phyloP scores from a whole-genome alignment of 1,139 yeast species.

The Pichia sp. region DNA sequence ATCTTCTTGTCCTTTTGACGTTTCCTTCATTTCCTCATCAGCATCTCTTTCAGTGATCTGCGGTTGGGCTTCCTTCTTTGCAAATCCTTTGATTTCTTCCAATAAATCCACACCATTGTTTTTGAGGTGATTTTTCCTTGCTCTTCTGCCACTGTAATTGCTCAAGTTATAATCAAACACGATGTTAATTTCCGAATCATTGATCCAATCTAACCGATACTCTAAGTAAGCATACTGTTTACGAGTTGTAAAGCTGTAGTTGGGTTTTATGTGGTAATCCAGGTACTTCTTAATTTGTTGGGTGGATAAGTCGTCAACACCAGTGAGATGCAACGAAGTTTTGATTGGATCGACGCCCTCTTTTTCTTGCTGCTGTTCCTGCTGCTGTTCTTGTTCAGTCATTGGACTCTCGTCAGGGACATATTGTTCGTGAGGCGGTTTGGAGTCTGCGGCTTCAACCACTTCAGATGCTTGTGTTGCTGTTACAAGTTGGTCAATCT shows the following conservation, averaged over 20 bases:
- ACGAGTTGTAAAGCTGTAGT: conserved; percentile 29
- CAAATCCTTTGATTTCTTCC: background rate
- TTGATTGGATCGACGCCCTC: conserved; percentile 34
- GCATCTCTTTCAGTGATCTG: too few relatives aligned
- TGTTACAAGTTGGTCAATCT: background rate
- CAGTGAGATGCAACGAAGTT: conserved; percentile 51
- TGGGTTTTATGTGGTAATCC: conserved; percentile 45
- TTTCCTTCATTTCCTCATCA: background rate
- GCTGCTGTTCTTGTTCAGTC: background rate
- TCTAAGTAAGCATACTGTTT: conserved; percentile 25
- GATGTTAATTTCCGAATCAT: conserved; percentile 56
- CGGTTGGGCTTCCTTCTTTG: too few relatives aligned
- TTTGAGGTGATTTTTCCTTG: background rate
- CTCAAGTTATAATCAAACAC: conserved; percentile 36
- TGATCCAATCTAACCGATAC: conserved; percentile 60
- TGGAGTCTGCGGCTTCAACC: background rate
- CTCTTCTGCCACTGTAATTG: background rate
- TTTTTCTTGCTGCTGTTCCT: background rate
- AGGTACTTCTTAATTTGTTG: conserved; percentile 57
- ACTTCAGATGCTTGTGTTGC: background rate
- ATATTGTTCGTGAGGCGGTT: background rate
- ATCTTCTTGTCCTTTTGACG: background rate
- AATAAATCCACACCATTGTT: background rate
- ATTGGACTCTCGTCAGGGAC: background rate
- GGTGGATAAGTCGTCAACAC: conserved; percentile 68